Percentiles rank a stretch among this genome's conserved stretches.
Evolutionary conservation across 495 filamentous ascomycete genomes (phyloP).

Genomic region (Arthonia radiata): DNA sequence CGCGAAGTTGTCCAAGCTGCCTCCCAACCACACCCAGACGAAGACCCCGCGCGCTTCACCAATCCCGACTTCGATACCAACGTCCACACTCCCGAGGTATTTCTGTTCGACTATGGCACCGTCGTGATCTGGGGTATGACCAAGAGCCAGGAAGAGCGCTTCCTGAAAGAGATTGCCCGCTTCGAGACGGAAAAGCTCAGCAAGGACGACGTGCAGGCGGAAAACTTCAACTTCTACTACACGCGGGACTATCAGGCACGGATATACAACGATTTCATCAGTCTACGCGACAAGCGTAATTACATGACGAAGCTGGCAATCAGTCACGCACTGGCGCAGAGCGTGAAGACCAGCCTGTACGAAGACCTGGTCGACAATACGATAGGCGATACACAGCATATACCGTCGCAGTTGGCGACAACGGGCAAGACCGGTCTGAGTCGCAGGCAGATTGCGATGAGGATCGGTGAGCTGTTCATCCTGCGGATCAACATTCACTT

Average conservation of each 20-base stretch:
- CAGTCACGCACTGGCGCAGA: constrained; percentile 80
- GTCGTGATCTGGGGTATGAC: constrained; percentile 99
- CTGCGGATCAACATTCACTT: constrained; percentile 92
- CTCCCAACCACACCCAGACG: constrained; percentile 4
- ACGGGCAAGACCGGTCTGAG: constrained; percentile 76
- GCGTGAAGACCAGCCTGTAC: constrained; percentile 93
- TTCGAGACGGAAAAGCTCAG: constrained; percentile 79
- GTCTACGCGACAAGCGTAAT: constrained; percentile 68
- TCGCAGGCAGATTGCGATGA: constrained; percentile 82
- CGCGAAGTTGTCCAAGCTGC: constrained; percentile 1
- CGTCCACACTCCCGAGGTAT: constrained; percentile 80
- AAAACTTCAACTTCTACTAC: constrained; percentile 98
- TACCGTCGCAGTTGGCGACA: constrained; percentile 69
- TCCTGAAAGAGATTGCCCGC: constrained; percentile 84
- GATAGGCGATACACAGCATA: constrained; percentile 67
- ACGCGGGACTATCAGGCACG: constrained; percentile 88
- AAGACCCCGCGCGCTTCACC: too few relatives aligned
- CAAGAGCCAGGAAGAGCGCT: constrained; percentile 53
- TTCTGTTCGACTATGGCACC: constrained; percentile 94
- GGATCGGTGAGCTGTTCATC: constrained; percentile 95
- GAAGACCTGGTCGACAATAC: constrained; percentile 89
- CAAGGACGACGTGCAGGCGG: constrained; percentile 72
- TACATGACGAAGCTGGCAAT: constrained; percentile 98
- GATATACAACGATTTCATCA: constrained; percentile 99
- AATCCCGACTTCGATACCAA: constrained; percentile 46